phyloP scores from a whole-genome alignment of 768 basidiomycete genomes.

The Imleria badia region DNA sequence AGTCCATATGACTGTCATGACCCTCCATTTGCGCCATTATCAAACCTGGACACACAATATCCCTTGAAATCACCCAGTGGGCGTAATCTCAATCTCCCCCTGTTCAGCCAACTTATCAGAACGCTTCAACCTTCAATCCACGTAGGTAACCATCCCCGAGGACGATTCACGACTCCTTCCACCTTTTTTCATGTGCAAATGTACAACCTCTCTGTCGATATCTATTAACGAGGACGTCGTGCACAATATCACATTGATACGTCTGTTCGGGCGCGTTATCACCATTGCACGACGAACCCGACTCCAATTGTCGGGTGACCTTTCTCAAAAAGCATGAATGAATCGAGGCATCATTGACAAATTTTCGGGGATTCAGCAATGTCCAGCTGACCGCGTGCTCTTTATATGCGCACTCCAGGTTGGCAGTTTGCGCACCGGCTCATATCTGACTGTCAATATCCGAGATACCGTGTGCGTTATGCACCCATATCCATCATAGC shows the following conservation, averaged over 20 bases:
- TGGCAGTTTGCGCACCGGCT: neutral
- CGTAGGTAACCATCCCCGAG: neutral
- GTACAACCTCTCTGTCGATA: neutral
- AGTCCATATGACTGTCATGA: slow-evolving; percentile 7
- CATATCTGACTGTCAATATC: neutral
- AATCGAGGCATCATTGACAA: neutral
- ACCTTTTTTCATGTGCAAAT: neutral
- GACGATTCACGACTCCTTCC: neutral
- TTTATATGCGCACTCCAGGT: no score
- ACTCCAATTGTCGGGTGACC: neutral
- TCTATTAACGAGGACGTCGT: neutral
- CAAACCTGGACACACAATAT: neutral
- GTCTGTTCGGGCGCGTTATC: neutral
- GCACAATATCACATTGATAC: neutral
- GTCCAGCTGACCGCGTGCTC: neutral
- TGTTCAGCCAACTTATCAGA: neutral
- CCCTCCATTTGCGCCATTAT: slow-evolving; percentile 8
- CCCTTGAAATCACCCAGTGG: neutral
- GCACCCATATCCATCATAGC: neutral
- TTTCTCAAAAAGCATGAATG: neutral
- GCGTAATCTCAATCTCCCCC: neutral
- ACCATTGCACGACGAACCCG: neutral
- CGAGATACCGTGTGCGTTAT: neutral
- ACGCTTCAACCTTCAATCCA: neutral
- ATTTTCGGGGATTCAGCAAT: neutral